Evolutionary conservation across 2,329 filamentous ascomycete species (phyloP).

Genomic region (Bertia moriformis): DNA sequence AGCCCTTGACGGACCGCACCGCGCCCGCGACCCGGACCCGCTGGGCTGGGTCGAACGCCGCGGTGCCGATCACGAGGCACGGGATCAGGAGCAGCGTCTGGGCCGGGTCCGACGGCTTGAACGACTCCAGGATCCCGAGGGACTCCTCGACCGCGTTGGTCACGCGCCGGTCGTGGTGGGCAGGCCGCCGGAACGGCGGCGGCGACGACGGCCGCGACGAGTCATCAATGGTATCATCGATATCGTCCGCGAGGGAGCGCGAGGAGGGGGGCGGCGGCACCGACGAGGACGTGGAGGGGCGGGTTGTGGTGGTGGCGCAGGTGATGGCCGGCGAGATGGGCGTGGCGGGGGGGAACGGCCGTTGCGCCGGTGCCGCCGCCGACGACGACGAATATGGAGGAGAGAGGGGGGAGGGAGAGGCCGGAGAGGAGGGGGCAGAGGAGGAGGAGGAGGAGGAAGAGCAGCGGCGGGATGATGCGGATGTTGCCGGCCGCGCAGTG

Average conservation of each 20-base stretch:
- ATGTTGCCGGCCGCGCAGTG: conserved; percentile 12
- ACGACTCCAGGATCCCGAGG: conserved; percentile 34
- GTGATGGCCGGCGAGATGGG: not conserved
- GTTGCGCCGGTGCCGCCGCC: conserved; percentile 3
- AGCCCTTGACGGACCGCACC: conserved; percentile 34
- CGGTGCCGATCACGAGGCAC: conserved; percentile 44
- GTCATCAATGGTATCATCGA: conserved; percentile 10
- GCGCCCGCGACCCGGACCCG: conserved; percentile 34
- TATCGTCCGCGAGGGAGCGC: conserved; percentile 3
- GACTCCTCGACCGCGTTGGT: conserved; percentile 40
- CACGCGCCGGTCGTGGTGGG: conserved; percentile 33
- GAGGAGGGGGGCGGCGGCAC: not conserved
- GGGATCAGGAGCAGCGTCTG: conserved; percentile 47
- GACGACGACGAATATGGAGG: conserved; percentile 13
- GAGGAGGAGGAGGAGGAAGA: not conserved
- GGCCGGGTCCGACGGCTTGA: conserved; percentile 39
- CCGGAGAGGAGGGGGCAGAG: not conserved
- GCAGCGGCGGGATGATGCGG: conserved; percentile 13
- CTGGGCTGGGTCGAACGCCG: conserved; percentile 35
- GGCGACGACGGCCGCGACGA: conserved; percentile 22
- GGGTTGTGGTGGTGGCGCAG: not conserved
- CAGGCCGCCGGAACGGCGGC: conserved; percentile 28
- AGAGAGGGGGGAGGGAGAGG: conserved; percentile 1
- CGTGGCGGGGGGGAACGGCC: not conserved
- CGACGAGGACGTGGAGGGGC: not conserved